These are phyloP conservation scores for Smallanthus sonchifolius DNA, from an alignment of 129 eudicot species.

Conservation along the genomic window DNA sequence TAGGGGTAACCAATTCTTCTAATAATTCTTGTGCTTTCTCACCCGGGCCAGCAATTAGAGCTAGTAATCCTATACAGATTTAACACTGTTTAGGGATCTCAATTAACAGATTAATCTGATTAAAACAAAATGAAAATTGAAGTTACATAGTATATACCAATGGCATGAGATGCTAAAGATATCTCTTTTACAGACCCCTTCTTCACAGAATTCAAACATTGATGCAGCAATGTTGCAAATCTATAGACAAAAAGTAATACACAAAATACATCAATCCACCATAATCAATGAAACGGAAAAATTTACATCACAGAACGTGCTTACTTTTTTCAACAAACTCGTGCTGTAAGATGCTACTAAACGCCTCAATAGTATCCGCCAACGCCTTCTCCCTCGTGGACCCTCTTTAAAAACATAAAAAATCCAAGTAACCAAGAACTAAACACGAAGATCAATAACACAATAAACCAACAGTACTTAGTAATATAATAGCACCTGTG, in stretches of 20 bases:
- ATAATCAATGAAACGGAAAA: not conserved
- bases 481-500: too few species aligned
- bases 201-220: conserved; percentile 70
- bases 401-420: too few species aligned
- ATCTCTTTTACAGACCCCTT: conserved; percentile 79
- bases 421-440: too few species aligned
- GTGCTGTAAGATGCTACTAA: too few species aligned
- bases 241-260: conserved; percentile 23
- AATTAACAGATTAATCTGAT: not conserved
- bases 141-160: conserved; percentile 57
- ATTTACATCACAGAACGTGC: not conserved
- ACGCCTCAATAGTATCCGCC: too few species aligned
- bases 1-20: conserved; percentile 60
- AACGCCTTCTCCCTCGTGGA: too few species aligned
- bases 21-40: conserved; percentile 74
- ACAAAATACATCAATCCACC: conserved; percentile 7
- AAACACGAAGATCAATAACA: too few species aligned
- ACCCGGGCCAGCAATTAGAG: conserved; percentile 81
- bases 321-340: too few species aligned
- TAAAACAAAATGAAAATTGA: not conserved
- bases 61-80: conserved; percentile 57
- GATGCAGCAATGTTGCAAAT: conserved; percentile 76
- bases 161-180: conserved; percentile 70
- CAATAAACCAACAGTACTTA: too few species aligned
- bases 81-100: not conserved